Evolutionary conservation across 805 yeast genomes (phyloP).

Genomic region (Saccharomycopsis fodiens): DNA sequence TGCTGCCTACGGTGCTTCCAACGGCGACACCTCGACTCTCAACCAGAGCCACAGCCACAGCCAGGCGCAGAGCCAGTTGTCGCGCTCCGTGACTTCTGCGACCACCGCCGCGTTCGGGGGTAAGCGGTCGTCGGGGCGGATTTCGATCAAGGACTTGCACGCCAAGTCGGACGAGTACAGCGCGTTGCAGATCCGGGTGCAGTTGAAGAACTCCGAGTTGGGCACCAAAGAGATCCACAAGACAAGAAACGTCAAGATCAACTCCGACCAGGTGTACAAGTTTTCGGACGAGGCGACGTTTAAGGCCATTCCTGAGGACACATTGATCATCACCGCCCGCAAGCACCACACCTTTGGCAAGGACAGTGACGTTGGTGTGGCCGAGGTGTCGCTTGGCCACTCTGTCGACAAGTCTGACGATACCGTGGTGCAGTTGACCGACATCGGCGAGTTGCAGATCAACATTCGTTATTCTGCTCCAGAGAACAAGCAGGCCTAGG

Average conservation of each 20-base stretch:
- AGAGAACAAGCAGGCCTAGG: too few species aligned
- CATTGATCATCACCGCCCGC: slow-evolving; percentile 50
- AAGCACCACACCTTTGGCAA: slow-evolving; percentile 71
- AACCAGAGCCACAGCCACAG: slow-evolving; percentile 1
- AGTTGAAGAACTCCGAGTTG: slow-evolving; percentile 33
- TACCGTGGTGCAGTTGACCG: slow-evolving; percentile 22
- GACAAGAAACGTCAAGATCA: slow-evolving; percentile 51
- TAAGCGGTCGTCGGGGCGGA: slow-evolving; percentile 18
- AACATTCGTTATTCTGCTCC: slow-evolving; percentile 15
- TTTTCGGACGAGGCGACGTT: slow-evolving; percentile 65
- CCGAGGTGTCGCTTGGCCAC: slow-evolving; percentile 44
- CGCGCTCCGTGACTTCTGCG: background rate
- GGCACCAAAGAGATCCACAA: slow-evolving; percentile 52
- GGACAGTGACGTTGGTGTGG: slow-evolving; percentile 54
- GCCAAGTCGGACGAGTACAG: slow-evolving; percentile 22
- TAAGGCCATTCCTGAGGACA: slow-evolving; percentile 56
- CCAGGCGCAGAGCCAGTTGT: slow-evolving; percentile 5
- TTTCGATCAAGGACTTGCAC: slow-evolving; percentile 18
- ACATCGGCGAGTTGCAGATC: slow-evolving; percentile 6
- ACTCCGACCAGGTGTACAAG: slow-evolving; percentile 35
- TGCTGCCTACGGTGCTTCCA: background rate
- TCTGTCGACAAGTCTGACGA: slow-evolving; percentile 40
- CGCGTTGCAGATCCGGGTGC: slow-evolving; percentile 45
- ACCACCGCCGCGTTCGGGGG: slow-evolving; percentile 12
- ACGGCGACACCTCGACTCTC: background rate